These are phyloP conservation scores for Aspergillus floridensis DNA, from an alignment of 2,329 filamentous ascomycete species.

Conservation along the genomic window DNA sequence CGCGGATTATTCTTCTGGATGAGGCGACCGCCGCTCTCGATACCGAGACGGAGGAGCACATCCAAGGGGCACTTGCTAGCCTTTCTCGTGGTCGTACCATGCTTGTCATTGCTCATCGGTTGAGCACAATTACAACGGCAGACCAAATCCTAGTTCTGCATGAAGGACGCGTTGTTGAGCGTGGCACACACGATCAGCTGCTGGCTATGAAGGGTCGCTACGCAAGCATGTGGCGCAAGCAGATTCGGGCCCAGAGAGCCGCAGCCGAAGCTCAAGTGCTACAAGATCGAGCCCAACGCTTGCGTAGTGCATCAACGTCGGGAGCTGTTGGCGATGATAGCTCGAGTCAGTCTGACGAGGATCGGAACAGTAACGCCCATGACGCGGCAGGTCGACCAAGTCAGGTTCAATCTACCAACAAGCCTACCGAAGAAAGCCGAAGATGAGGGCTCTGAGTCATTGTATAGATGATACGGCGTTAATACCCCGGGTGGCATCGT, in stretches of 20 bases:
- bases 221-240: constrained; percentile 83
- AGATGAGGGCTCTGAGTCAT: constrained; percentile 3
- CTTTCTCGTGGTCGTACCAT: constrained; percentile 84
- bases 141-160: constrained; percentile 81
- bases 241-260: constrained; percentile 73
- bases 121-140: constrained; percentile 81
- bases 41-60: constrained; percentile 88
- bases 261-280: constrained; percentile 57
- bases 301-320: constrained; percentile 41
- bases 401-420: constrained; percentile 36
- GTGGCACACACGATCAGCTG: constrained; percentile 75
- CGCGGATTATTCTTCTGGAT: constrained; percentile 86
- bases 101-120: constrained; percentile 88
- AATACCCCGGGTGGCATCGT: neutral
- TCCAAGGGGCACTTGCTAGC: constrained; percentile 78
- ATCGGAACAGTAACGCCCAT: constrained; percentile 30
- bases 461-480: constrained; percentile 31
- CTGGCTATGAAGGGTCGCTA: constrained; percentile 70
- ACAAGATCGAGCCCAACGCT: constrained; percentile 42
- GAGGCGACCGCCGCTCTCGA: constrained; percentile 91
- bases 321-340: constrained; percentile 44
- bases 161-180: constrained; percentile 72
- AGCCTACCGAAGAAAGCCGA: constrained; percentile 51
- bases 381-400: constrained; percentile 16
- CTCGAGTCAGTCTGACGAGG: constrained; percentile 50